Base-by-base conservation (phyloP, 2,329 filamentous ascomycete genomes). In the Fusarium sp. region DNA sequence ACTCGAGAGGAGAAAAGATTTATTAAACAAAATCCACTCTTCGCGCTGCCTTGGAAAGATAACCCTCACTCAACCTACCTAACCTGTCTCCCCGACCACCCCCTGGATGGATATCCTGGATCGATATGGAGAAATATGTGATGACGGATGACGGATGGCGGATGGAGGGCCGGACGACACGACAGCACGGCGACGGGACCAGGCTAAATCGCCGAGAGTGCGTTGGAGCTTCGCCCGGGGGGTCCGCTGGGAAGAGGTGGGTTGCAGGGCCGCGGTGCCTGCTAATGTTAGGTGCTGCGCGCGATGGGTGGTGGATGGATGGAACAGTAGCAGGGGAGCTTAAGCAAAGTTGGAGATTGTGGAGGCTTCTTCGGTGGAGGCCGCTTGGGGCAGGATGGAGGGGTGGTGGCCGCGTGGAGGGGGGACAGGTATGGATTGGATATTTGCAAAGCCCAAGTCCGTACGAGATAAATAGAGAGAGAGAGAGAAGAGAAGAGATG, bases 31-130 rank as follows among this genome's bases (percentile, higher is more conserved):
- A 65, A 52, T 60, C 65, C 65, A 65, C 63, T 64, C 58, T 60
- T 47, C 68, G 52, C 68, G 65, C 70, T 75, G 64, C 73, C 70
- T 74, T 78, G 68, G 72, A 78, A 76, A 77, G 74, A 74, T 74
- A 74, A 64, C 71, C 68, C 71, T 74, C 69, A 58, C 31, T 57
- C 52, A 57, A 38, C 25, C 47, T 29, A 27, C 66, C 61, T 69
- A 56, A 38, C 47, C 47, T 31, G 47, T 68, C 61, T 70, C 67
- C 47, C 60, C 56, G 50, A 65, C 61, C 58, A 68, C 68, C 74
- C 42, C 74, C 74, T 70, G 69, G 62, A 61, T 42, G 64, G 50
- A 50, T 67, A 59, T 52, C 62, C 71, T 65, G 63, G 68, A 65
- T 65, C 16, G 54, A 66, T 68, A 66, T 73, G 75, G 74, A 77